Evolutionary conservation across 768 basidiomycete genomes (phyloP), one percentile per base, ranked within the genome.

Genomic region (Polyporus arcularius): DNA sequence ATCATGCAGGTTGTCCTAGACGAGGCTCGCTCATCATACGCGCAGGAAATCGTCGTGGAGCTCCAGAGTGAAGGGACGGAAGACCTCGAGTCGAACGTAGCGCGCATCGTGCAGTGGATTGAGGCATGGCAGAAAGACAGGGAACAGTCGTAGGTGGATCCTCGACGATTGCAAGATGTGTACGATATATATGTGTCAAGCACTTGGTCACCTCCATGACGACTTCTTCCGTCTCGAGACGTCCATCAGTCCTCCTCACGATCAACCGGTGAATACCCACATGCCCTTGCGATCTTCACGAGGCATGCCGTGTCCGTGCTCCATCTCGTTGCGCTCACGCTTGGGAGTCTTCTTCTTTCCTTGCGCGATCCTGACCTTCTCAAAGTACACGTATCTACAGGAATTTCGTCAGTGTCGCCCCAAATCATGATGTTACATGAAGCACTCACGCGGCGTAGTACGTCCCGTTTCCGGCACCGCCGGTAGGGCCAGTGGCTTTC

Each of bases 1-100:
- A 98, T 99, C 70, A 97, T 98, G 95, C 81, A 92, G 69, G 86
- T 95, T 53, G 87, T 97, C 40, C 77, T 90, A 11, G 89, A 92
- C 35, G 97, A 99, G 73, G 96, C 96, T 4, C 81, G 86, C 46
- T 85, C 86, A 41, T 92, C 94, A 0, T 99, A 98, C 73, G 82
- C 88, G 0, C 69, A 81, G n/a, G 88, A 92, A 72, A 90, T 96
- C 63, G 83, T 98, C 28, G 88, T 98, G 16, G 92, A 92, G 69
- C 78, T 98, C 28, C 75, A 81, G 60, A 94, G 91, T 72, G 89
- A 92, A 70, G 81, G 75, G 21, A 85, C 81, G 52, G 88, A 88
- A 42, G 89, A 98, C 67, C 77, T 98, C 41, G 90, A 97, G 71
- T 80, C 85, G 21, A 98, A 98, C 71, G 85, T 98, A n/a, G 76